A percentile compares a stretch with the other conserved stretches of the same genome.
phyloP scores from a whole-genome alignment of 2,329 filamentous ascomycete species.

The Curvularia spicifera region DNA sequence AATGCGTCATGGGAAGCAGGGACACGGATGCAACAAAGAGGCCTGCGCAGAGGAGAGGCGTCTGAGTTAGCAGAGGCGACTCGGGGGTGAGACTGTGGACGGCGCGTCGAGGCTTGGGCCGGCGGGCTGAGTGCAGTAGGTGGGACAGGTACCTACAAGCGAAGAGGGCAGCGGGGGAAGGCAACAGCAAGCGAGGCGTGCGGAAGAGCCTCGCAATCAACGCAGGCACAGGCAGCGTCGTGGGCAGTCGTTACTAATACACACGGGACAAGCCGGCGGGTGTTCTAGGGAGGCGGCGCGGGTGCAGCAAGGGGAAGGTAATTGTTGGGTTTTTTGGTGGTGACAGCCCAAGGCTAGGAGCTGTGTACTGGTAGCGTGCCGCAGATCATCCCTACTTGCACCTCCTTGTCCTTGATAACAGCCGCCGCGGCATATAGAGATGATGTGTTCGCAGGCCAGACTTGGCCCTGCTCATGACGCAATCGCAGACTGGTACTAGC shows the following conservation, averaged over 20 bases:
- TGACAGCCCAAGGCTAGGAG: conserved; percentile 18
- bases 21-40: conserved; percentile 17
- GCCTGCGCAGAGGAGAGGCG: conserved; percentile 10
- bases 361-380: conserved; percentile 19
- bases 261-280: conserved; percentile 4
- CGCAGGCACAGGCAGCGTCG: conserved; percentile 24
- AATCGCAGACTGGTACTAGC: not conserved
- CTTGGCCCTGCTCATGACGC: not conserved
- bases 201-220: conserved; percentile 11
- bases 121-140: conserved; percentile 12
- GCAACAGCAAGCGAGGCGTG: conserved; percentile 24
- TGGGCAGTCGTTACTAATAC: conserved; percentile 26
- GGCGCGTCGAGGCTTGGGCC: conserved; percentile 24
- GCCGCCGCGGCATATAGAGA: not conserved
- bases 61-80: conserved; percentile 17
- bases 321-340: conserved; percentile 16
- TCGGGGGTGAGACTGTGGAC: conserved; percentile 19
- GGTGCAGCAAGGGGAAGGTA: conserved; percentile 6
- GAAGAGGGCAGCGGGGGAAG: conserved; percentile 17
- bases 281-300: not conserved
- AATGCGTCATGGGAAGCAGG: conserved; percentile 25
- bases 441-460: not conserved
- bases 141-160: conserved; percentile 35
- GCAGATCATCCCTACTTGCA: conserved; percentile 13
- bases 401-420: conserved; percentile 14